Conservation (phyloP, 495 filamentous ascomycete species). For the Massariosphaeria phaeospora region DNA sequence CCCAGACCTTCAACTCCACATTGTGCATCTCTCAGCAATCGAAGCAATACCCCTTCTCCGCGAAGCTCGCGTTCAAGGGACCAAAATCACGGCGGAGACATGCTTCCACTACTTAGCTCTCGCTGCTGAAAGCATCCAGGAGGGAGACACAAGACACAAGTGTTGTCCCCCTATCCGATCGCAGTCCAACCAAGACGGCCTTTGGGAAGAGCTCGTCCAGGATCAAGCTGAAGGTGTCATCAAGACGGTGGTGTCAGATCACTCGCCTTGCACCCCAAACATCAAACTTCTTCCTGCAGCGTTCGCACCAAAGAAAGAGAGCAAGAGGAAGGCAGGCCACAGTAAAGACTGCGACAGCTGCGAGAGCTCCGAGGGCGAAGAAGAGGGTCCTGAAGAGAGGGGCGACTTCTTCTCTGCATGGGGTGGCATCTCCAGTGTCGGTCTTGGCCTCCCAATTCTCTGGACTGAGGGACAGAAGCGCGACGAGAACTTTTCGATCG, state of each 20-base stretch:
- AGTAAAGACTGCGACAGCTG: conserved; percentile 16
- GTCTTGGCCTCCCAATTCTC: conserved; percentile 83
- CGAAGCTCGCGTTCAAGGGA: conserved; percentile 67
- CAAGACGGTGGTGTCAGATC: conserved; percentile 91
- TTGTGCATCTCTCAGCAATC: conserved; percentile 89
- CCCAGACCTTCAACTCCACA: conserved; percentile 80
- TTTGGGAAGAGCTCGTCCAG: conserved; percentile 74
- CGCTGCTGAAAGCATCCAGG: conserved; percentile 74
- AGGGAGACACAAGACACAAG: conserved; percentile 93
- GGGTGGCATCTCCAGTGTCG: conserved; percentile 94
- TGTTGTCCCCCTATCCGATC: conserved; percentile 94
- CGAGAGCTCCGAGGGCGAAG: conserved; percentile 35
- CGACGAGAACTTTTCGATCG: conserved; percentile 46
- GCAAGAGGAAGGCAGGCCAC: conserved; percentile 9
- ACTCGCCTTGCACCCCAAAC: conserved; percentile 92
- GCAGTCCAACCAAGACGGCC: conserved; percentile 74
- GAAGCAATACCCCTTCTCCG: conserved; percentile 88
- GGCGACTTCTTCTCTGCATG: conserved; percentile 94
- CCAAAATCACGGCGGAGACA: conserved; percentile 94
- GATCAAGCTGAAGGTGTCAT: conserved; percentile 68
- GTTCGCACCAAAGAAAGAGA: conserved; percentile 38
- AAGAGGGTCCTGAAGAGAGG: conserved; percentile 40
- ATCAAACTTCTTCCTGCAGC: conserved; percentile 79
- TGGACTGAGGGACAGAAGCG: conserved; percentile 70
- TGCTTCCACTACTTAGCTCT: conserved; percentile 98